phyloP scores from a whole-genome alignment of 148 eudicot species.

The Rhododendron vialii region DNA sequence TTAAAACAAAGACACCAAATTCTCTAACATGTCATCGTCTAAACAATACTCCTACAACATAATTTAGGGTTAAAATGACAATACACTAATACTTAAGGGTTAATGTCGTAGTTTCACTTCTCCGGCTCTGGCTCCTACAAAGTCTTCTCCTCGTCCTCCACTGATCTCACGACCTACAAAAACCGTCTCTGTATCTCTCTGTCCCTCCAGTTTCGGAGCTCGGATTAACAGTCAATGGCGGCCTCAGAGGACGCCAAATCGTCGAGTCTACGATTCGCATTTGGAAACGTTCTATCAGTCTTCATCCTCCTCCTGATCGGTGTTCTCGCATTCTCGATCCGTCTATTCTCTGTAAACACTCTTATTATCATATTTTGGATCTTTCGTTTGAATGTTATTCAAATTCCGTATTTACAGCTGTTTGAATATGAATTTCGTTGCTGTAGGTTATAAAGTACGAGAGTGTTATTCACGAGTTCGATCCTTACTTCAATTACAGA shows the following conservation, averaged over 20 bases:
- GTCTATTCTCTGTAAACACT: conserved; percentile 67
- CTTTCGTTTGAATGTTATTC: conserved; percentile 22
- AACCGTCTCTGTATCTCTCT: neutral
- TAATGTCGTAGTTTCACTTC: neutral
- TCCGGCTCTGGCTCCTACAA: neutral
- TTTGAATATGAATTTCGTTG: neutral
- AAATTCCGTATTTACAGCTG: neutral
- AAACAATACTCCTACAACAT: neutral
- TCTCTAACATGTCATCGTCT: too few relatives aligned
- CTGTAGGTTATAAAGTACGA: conserved; percentile 85
- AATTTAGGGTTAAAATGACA: neutral
- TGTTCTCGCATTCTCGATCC: conserved; percentile 90
- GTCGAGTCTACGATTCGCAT: conserved; percentile 59
- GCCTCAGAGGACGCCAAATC: conserved; percentile 44
- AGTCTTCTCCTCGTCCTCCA: conserved; percentile 1
- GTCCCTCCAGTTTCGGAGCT: neutral
- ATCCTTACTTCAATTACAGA: conserved; percentile 90
- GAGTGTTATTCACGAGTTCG: conserved; percentile 93
- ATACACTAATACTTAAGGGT: neutral
- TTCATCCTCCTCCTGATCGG: conserved; percentile 86
- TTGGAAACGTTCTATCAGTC: conserved; percentile 72
- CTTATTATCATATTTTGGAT: neutral
- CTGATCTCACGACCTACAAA: conserved; percentile 4
- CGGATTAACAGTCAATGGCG: conserved; percentile 57
- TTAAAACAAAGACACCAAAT: too few relatives aligned